phyloP scores from a whole-genome alignment of 352 stramenopile species.

The Phytophthora palmivora region DNA sequence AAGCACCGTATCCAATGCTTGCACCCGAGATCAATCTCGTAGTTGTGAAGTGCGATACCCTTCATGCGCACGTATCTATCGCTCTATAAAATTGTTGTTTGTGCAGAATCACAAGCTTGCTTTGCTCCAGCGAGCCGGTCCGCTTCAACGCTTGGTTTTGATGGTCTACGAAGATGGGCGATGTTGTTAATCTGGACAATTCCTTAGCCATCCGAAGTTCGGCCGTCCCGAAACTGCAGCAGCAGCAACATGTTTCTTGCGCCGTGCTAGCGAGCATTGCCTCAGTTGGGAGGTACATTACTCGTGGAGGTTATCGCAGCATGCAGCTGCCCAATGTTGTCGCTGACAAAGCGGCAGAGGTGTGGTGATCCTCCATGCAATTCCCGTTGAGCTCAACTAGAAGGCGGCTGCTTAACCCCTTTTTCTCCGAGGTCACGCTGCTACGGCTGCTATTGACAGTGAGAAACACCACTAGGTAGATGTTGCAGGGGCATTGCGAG shows the following conservation, averaged over 20 bases:
- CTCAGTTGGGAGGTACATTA: constrained; percentile 1
- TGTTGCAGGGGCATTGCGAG: constrained; percentile 1
- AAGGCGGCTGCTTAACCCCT: too few species aligned
- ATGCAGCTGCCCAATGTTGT: constrained; percentile 28
- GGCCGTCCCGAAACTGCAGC: background rate
- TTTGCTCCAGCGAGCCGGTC: background rate
- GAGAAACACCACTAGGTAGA: constrained; percentile 3
- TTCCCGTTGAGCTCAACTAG: too few species aligned
- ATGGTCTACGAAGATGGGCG: background rate
- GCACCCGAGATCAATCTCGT: background rate
- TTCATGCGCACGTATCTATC: background rate
- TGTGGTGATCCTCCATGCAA: background rate
- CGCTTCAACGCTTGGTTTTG: background rate
- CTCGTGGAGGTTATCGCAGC: background rate
- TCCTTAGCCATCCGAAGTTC: background rate
- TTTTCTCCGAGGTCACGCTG: constrained; percentile 1
- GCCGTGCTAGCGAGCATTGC: constrained; percentile 10
- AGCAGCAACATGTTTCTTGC: constrained; percentile 8
- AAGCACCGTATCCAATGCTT: background rate
- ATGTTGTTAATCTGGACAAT: background rate
- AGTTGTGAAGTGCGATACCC: background rate
- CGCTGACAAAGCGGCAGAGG: constrained; percentile 19
- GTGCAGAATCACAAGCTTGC: background rate
- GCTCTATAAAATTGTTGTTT: background rate
- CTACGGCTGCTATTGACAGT: background rate